Evolutionary conservation across 768 basidiomycete genomes (phyloP).

Genomic region (Russula earlei): DNA sequence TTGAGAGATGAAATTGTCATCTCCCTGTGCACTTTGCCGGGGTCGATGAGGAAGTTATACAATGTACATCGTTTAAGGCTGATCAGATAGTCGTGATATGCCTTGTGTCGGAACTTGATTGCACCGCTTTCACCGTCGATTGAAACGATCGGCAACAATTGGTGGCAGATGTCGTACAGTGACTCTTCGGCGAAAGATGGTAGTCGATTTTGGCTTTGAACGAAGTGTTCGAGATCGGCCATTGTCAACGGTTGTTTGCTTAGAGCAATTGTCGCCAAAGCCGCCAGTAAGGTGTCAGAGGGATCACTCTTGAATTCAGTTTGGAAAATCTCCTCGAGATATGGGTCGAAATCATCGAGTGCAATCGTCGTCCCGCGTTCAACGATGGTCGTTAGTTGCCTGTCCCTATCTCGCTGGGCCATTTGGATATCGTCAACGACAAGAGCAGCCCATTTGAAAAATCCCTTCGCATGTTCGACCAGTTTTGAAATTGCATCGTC

Average conservation of each 20-base stretch:
- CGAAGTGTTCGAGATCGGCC: slow-evolving; percentile 7
- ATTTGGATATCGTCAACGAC: slow-evolving; percentile 4
- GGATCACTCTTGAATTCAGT: neutral
- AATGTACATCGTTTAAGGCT: slow-evolving; percentile 8
- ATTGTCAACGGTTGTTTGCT: slow-evolving; percentile 7
- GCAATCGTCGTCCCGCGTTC: slow-evolving; percentile 1
- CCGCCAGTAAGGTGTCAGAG: neutral
- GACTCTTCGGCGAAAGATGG: neutral
- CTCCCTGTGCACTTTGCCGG: neutral
- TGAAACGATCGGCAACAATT: slow-evolving; percentile 5
- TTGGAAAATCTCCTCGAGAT: neutral
- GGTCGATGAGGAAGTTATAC: slow-evolving; percentile 4
- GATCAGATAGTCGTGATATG: slow-evolving; percentile 10
- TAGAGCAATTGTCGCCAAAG: slow-evolving; percentile 8
- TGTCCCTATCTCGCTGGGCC: neutral
- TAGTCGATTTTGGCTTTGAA: neutral
- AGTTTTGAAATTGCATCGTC: slow-evolving; percentile 1
- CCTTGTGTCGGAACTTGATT: slow-evolving; percentile 13
- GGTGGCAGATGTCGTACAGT: slow-evolving; percentile 4
- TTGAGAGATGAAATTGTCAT: slow-evolving; percentile 25
- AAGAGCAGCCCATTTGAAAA: slow-evolving; percentile 11
- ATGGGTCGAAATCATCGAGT: slow-evolving; percentile 2
- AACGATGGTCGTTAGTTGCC: neutral
- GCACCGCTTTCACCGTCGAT: neutral
- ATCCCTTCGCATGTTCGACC: neutral